These are phyloP conservation scores for Pseudisothecium myosuroides DNA, from an alignment of 225 moss, liverwort and hornwort species.

Conservation along the genomic window DNA sequence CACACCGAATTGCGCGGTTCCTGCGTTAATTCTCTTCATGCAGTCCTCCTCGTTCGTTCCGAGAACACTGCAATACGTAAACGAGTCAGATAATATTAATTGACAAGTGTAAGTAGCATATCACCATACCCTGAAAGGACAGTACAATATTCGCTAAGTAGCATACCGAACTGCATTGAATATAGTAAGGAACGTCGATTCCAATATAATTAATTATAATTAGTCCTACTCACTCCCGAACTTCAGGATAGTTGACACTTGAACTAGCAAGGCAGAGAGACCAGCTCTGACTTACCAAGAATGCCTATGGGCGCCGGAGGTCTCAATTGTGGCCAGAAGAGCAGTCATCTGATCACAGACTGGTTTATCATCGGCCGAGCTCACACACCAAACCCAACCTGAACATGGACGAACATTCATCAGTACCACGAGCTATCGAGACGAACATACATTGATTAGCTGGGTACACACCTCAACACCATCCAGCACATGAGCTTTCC, in stretches of 20 bases:
- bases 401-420: neutral
- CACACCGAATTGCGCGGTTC: neutral
- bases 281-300: neutral
- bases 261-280: too few relatives aligned
- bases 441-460: neutral
- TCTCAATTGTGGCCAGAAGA: conserved; percentile 2
- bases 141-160: neutral
- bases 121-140: neutral
- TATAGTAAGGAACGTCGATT: neutral
- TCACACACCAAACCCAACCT: conserved; percentile 17
- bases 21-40: conserved; percentile 9
- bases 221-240: neutral
- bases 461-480: neutral
- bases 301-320: neutral
- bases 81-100: neutral
- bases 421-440: neutral
- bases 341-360: conserved; percentile 9
- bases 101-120: neutral
- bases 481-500: neutral
- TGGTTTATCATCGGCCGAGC: neutral
- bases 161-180: neutral
- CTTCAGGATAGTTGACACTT: neutral
- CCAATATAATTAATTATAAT: too few relatives aligned
- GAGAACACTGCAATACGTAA: neutral
- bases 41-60: conserved; percentile 4